phyloP scores from a whole-genome alignment of 306 rosid species.

The Calophaca sinica region DNA sequence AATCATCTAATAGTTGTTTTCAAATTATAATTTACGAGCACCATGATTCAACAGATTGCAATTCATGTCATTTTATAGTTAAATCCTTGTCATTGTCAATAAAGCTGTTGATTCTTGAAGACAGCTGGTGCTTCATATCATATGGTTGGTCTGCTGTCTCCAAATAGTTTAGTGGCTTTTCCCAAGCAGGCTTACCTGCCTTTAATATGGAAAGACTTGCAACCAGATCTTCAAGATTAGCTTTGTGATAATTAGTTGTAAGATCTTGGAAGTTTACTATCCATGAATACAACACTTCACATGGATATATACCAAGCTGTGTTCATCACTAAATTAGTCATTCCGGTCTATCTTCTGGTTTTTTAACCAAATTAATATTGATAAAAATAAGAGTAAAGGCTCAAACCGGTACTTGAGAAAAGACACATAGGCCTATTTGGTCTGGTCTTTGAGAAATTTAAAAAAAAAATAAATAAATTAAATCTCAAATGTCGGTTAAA shows the following conservation, averaged over 20 bases:
- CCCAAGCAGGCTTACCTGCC: slow-evolving; percentile 42
- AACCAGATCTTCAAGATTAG: slow-evolving; percentile 17
- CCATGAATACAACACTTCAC: no score
- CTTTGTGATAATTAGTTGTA: slow-evolving; percentile 19
- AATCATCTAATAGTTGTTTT: slow-evolving; percentile 7
- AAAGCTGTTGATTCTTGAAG: slow-evolving; percentile 25
- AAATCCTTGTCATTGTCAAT: slow-evolving; percentile 36
- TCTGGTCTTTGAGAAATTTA: no score
- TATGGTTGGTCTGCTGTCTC: slow-evolving; percentile 47
- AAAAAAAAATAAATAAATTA: no score
- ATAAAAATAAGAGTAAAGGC: no score
- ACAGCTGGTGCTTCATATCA: slow-evolving; percentile 47
- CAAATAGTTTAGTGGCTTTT: slow-evolving; percentile 35
- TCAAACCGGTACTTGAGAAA: no score
- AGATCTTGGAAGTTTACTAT: not conserved
- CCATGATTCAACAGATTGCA: slow-evolving; percentile 29
- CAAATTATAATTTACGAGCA: slow-evolving; percentile 23
- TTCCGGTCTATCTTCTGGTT: no score
- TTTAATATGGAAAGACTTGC: slow-evolving; percentile 11
- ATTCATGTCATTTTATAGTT: slow-evolving; percentile 17
- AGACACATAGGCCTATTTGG: no score
- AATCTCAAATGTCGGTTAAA: no score
- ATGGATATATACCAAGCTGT: no score
- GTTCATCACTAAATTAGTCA: no score
- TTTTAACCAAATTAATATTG: no score